These are phyloP conservation scores for Populus nigra DNA, from an alignment of 345 rosid genomes.

Conservation along the genomic window DNA sequence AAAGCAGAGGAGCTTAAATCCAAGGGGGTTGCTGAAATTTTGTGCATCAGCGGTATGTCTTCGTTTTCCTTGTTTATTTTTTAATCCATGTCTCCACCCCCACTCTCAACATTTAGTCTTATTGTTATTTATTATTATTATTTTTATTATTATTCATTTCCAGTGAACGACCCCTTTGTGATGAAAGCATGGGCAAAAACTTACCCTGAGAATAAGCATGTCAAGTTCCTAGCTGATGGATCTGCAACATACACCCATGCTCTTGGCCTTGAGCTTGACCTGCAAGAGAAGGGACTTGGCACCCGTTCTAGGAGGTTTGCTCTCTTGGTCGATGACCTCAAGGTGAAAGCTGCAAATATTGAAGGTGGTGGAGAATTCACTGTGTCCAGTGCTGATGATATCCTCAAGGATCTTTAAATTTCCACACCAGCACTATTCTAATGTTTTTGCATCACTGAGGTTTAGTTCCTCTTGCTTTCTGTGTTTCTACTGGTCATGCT, in stretches of 20 bases:
- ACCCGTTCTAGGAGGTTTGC: constrained; percentile 85
- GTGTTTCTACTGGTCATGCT: background rate
- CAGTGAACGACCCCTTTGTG: constrained; percentile 95
- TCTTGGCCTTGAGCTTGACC: constrained; percentile 92
- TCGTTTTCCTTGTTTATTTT: background rate
- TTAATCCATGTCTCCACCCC: too few species aligned
- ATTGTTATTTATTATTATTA: too few species aligned
- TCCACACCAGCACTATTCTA: background rate
- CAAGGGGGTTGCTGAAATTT: constrained; percentile 75
- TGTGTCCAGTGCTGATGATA: constrained; percentile 79
- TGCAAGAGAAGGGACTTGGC: constrained; percentile 82
- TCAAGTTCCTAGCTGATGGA: constrained; percentile 90
- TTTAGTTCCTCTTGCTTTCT: background rate
- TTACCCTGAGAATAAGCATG: constrained; percentile 84
- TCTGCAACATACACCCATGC: constrained; percentile 77
- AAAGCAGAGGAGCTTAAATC: constrained; percentile 76
- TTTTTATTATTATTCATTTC: constrained; percentile 4
- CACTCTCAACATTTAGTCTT: too few species aligned
- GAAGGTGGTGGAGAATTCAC: constrained; percentile 94
- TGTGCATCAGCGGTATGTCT: constrained; percentile 74
- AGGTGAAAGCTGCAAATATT: constrained; percentile 83
- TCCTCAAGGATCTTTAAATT: constrained; percentile 64
- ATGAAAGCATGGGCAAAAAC: constrained; percentile 98
- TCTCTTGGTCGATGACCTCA: constrained; percentile 77
- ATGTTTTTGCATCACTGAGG: background rate